Base-by-base conservation (phyloP, 306 rosid genomes). In the Neltuma alba region DNA sequence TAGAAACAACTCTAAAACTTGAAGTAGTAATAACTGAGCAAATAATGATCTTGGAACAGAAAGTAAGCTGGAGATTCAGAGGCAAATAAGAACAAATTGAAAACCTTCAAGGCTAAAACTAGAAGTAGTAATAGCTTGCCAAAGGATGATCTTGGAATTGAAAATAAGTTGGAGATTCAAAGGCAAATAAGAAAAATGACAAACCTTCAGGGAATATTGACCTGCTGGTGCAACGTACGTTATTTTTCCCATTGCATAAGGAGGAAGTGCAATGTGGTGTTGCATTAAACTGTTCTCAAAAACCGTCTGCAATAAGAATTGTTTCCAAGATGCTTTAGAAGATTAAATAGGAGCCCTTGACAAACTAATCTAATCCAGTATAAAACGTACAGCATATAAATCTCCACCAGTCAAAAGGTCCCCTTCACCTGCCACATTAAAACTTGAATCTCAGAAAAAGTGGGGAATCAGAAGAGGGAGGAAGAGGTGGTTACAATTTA, bases 171-270 rank as follows among this genome's bases (percentile, higher is more conserved):
- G n/a, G 41, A 64, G 70, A 67, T 50, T 68, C 50, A 58, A 27
- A n/a, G 48, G 57, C n/a, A 76, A 47, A 62, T 44, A 52, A 50
- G 1, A 40, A 14, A 54, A 33, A 13, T 5, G 38, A 52, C 71
- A 67, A 79, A 91, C 97, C 97, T 88, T 81, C 70, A 91, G 72
- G 33, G 91, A 85, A 80, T 91, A 91, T 88, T 91, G 94, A 67
- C 97, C 97, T 80, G 94, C 81, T 20, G 97, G 87, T 78, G 97
- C 94, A 65, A 91, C 60, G 76, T 73, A 91, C 62, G 91, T 75
- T 82, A 91, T 79, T 82, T 89, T 91, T 77, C 94, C 94, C 97
- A 89, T 91, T 61, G 92, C 83, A 76, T 88, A 89, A 20, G 94
- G 97, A 67, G 94, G 92, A 80, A 91, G 89, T 0, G 84, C 91